Base-by-base conservation (phyloP, 148 eudicot species). In the Vaccinium corymbosum region DNA sequence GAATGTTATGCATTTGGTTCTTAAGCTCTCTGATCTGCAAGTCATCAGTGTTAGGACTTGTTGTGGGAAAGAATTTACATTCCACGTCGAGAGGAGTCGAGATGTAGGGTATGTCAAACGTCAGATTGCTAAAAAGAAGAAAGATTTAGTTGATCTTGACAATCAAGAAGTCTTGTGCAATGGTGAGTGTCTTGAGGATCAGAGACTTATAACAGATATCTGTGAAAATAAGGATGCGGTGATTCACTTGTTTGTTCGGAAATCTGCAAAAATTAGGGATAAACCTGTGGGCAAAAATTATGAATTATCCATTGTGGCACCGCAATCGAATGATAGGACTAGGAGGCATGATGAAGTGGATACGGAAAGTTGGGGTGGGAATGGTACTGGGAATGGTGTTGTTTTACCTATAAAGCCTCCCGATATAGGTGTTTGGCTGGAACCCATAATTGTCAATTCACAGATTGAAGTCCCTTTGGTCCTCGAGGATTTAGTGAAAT, bases 21-120 rank as follows among this genome's bases (percentile, higher is more conserved):
- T 94, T 32, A 88, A 90, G 83, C 87, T 94, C 6, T 90, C 98
- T 17, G 97, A 94, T 84, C 92, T 95, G 50, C 94, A 88, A 85
- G 85, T 86, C 17, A 91, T 96, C 80, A 91, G 85, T 70, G 98
- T 96, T 25, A 89, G 77, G 87, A 96, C 97, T 2, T 89, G 84
- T 48, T 87, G 93, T 83, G 99, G 99, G 53, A 89, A 91, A 83
- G 97, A 96, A 64, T 85, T 89, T 52, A 88, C 89, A 46, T 91
- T 96, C 74, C 90, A 91, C 51, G 98, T 93, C 6, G 95, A 93
- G 46, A 84, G 93, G 72, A 88, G 84, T 56, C 87, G 90, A 62
- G 91, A 96, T 85, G 94, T 96, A 20, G 93, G 91, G 48, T 94
- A 93, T 83, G 90, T 96, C 20, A 96, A 96, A 87, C 89, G 92